Base-by-base conservation (phyloP, 106 monocot genomes). In the Amphibolis antarctica region DNA sequence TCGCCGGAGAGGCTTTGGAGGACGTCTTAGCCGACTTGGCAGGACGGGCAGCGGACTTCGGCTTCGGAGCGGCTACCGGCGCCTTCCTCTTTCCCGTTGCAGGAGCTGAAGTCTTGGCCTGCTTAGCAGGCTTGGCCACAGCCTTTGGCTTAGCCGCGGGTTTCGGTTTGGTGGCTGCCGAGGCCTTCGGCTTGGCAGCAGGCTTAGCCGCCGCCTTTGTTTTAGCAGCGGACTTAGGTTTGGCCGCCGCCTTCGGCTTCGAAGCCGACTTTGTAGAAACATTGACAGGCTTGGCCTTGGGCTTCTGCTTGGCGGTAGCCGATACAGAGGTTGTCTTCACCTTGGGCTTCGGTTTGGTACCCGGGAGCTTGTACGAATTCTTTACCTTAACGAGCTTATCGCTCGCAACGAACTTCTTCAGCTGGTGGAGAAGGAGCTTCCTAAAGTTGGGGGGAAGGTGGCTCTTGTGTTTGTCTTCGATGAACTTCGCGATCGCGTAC, bases 381-480 rank as follows among this genome's bases (percentile, higher is more conserved):
- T 92, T 92, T 1, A 92, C 66, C 69, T 88, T 88, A 54, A 70
- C 73, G 19, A 92, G 82, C 80, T 88, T 92, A 1, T 76, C 85
- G 44, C 58, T 53, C 28, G 85, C 82, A 22, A 78, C 57, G 19
- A 85, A 72, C 74, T 82, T 92, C 75, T 67, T 82, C 12, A 92
- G 67, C 29, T 88, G 80, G n/a, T 61, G 10, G 23, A 74, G 67
- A 18, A 92, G 76, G n/a, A 82, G 71, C 85, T 88, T 88, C 57
- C 65, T 76, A 71, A 88, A 92, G 74, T 88, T 82, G 12, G 88
- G 24, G 0, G 85, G 84, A 4, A 92, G 76, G 15, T 80, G 53
- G 13, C 54, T 63, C 71, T 72, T 78, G 69, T 88, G 71, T 76
- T 85, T 92, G 65, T 85, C 85, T 67, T 93, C 85, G 17, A 88